A percentile compares a stretch with the other conserved stretches of the same genome.
phyloP scores from a whole-genome alignment of 768 basidiomycete species.

The Mycena galericulata region DNA sequence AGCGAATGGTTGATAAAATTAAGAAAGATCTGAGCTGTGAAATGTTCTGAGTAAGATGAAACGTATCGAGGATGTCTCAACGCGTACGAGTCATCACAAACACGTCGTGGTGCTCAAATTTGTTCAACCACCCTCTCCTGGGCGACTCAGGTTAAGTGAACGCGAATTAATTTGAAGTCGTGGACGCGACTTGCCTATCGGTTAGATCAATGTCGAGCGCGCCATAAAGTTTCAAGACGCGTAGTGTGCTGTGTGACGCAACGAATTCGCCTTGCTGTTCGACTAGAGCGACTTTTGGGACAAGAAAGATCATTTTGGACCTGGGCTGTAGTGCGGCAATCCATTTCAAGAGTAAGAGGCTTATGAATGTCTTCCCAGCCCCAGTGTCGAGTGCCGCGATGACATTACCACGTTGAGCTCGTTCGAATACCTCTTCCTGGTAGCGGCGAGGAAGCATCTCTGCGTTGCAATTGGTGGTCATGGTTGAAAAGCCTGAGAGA shows the following conservation, averaged over 20 bases:
- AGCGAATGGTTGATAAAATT: slow-evolving; percentile 86
- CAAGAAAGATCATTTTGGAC: slow-evolving; percentile 82
- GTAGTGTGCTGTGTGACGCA: slow-evolving; percentile 70
- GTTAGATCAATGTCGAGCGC: slow-evolving; percentile 78
- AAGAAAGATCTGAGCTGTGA: slow-evolving; percentile 85
- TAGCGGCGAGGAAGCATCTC: slow-evolving; percentile 59
- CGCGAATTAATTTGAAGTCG: background rate
- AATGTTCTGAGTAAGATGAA: background rate
- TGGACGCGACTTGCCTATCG: slow-evolving; percentile 47
- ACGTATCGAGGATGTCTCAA: background rate
- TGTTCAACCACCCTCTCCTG: slow-evolving; percentile 69
- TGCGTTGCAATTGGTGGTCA: background rate
- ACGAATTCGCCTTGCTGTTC: slow-evolving; percentile 84
- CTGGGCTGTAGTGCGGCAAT: slow-evolving; percentile 64
- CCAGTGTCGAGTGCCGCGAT: slow-evolving; percentile 84
- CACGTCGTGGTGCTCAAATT: slow-evolving; percentile 75
- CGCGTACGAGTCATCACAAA: slow-evolving; percentile 85
- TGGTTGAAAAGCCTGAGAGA: background rate
- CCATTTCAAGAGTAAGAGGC: slow-evolving; percentile 83
- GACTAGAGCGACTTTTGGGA: slow-evolving; percentile 88
- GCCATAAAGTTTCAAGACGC: slow-evolving; percentile 78
- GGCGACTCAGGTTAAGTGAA: background rate
- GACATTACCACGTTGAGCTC: slow-evolving; percentile 73
- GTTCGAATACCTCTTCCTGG: slow-evolving; percentile 78
- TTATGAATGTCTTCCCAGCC: slow-evolving; percentile 83